Conservation (phyloP, 2,329 filamentous ascomycete species). For the Penicillium sp. region DNA sequence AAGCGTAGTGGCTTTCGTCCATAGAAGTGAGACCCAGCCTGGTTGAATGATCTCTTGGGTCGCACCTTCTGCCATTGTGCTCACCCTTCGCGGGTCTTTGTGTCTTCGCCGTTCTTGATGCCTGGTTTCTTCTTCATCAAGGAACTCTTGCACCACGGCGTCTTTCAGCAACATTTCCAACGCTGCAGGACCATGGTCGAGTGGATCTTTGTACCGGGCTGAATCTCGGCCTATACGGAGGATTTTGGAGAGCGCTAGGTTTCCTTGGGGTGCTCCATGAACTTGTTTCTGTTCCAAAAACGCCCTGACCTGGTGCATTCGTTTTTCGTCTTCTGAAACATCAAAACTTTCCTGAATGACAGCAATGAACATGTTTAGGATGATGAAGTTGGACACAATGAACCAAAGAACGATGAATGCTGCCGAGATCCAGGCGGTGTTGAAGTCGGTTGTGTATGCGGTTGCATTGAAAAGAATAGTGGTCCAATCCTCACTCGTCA, state of each 20-base stretch:
- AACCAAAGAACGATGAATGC: conserved; percentile 94
- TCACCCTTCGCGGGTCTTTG: conserved; percentile 30
- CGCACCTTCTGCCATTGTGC: conserved; percentile 25
- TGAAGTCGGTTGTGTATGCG: conserved; percentile 58
- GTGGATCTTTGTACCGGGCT: conserved; percentile 68
- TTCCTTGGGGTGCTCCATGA: conserved; percentile 63
- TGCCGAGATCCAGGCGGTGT: conserved; percentile 89
- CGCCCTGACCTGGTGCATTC: conserved; percentile 90
- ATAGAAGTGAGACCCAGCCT: conserved; percentile 59
- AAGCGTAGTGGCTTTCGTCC: conserved; percentile 57
- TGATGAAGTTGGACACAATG: conserved; percentile 89
- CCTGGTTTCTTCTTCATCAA: conserved; percentile 64
- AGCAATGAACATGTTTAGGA: conserved; percentile 99
- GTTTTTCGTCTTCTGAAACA: conserved; percentile 96
- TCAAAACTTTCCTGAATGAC: conserved; percentile 99
- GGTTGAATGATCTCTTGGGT: conserved; percentile 50
- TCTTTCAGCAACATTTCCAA: conserved; percentile 97
- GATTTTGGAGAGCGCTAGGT: conserved; percentile 61
- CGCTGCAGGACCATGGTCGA: conserved; percentile 87
- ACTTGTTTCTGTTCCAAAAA: conserved; percentile 91
- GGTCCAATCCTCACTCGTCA: conserved; percentile 98
- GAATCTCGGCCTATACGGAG: conserved; percentile 61
- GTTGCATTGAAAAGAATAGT: conserved; percentile 79
- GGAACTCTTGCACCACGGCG: conserved; percentile 88
- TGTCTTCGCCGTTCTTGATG: conserved; percentile 15